Evolutionary conservation across 805 yeast species (phyloP).

Genomic region (Hanseniaspora lachancei): DNA sequence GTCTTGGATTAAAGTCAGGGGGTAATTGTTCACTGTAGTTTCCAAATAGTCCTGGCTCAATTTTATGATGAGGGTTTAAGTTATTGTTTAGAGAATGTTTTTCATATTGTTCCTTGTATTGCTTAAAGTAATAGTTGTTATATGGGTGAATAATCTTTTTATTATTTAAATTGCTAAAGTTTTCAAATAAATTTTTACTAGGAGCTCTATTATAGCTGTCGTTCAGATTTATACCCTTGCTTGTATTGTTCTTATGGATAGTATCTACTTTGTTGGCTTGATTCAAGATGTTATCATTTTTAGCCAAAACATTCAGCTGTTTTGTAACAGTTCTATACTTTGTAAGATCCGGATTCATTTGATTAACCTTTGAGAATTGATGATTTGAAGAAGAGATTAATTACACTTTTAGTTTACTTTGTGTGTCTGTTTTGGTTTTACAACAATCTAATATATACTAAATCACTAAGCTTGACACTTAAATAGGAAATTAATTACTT

Average conservation of each 20-base stretch:
- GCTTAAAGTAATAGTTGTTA: slow-evolving; percentile 1
- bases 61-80: neutral
- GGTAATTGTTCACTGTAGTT: slow-evolving; percentile 27
- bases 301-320: neutral
- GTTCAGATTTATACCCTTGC: neutral
- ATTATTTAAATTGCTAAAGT: neutral
- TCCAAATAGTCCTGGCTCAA: slow-evolving; percentile 12
- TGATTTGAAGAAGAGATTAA: neutral
- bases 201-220: neutral
- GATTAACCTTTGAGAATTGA: neutral
- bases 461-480: no score
- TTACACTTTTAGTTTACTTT: no score
- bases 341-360: neutral
- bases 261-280: neutral
- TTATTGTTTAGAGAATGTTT: neutral
- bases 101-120: neutral
- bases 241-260: neutral
- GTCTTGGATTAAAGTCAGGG: slow-evolving; percentile 45
- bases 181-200: neutral
- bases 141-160: neutral
- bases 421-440: no score
- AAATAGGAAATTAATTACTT: no score
- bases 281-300: neutral
- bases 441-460: no score
- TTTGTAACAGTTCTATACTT: neutral